Evolutionary conservation across 2,329 filamentous ascomycete species (phyloP), one percentile per base, ranked within the genome.

Genomic region (Alternaria triticina): DNA sequence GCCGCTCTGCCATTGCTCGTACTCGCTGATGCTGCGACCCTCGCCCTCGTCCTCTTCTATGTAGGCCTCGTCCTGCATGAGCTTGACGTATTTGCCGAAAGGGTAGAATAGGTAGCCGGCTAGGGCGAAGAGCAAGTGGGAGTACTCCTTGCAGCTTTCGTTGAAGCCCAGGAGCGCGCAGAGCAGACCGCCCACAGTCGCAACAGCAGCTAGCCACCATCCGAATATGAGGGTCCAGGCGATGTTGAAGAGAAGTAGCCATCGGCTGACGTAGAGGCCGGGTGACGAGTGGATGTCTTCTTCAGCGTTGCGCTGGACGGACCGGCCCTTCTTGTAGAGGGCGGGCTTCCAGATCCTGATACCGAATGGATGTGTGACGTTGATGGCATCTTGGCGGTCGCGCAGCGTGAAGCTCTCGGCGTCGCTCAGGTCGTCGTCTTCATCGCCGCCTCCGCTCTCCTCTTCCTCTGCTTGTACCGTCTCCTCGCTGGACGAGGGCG

Each of bases 331-430:
- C 82, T 99, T 99, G 86, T 99, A 99, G 67, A 99, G 81, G 1
- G 96, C 96, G 46, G 96, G 96, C 81, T 99, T 99, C 96, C 96
- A 99, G 67, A 99, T 93, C 78, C 96, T 90, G 77, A 99, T 98
- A 85, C 96, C 96, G 74, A 99, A 99, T 0, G 96, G 96, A 84
- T 99, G 96, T 0, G 96, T 99, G 79, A 97, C 91, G 82, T 99
- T 99, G 85, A 99, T 99, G 69, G 96, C 96, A 78, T 97, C 90
- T 81, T 99, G 96, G 59, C 96, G 89, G 80, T 99, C 96, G 80
- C 96, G 97, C 72, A 99, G 87, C 0, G 96, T 99, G 79, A 99
- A 99, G 83, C 95, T 98, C 82, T 97, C 96, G 1, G 96, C 92
- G 72, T 98, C 96, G 79, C 95, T 97, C 55, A 94, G 75, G 62